Evolutionary conservation across 2,329 filamentous ascomycete genomes (phyloP), one percentile per base, ranked within the genome.

Genomic region (Hypoxylon sp.): DNA sequence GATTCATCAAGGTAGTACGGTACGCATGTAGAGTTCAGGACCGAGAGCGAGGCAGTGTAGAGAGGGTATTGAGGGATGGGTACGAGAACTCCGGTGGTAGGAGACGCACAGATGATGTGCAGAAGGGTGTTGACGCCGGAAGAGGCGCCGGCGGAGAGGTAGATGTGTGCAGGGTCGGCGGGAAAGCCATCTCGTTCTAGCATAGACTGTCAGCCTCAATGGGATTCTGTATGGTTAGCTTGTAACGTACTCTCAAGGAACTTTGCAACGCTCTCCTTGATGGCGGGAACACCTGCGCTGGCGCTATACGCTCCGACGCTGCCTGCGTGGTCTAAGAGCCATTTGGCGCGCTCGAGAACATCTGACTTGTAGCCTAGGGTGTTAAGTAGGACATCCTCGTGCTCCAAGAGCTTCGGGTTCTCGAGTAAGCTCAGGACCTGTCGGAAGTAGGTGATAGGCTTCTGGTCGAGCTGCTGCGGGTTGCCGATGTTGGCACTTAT

Each of bases 401-500:
- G 91, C 78, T 97, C 88, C 67, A 99, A 86, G 35, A 99, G 85
- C 64, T 85, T 80, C 0, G 96, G 96, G 85, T 98, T 95, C 86
- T 99, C 96, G 66, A 98, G 83, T 70, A 99, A 82, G 82, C 94
- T 97, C 77, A 96, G 88, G 30, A 99, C 96, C 84, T 99, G 95
- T 75, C 96, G 91, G 89, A 99, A 98, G 87, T 98, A 99, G 74
- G 96, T 99, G 77, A 99, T 95, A 77, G 96, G 96, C 86, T 98
- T 97, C 87, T 99, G 96, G 83, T 98, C 96, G 71, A 99, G 90
- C 84, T 99, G 96, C 83, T 99, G 96, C 3, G 96, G 96, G 85
- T 99, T 99, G 79, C 96, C 96, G 78, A 99, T 99, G 84, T 99
- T 99, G 82, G 96, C 96, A 71, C 93, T 95, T 83, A 99, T 95